These are phyloP conservation scores for Talaromyces sp. DNA, from an alignment of 2,329 filamentous ascomycete species.

Conservation along the genomic window DNA sequence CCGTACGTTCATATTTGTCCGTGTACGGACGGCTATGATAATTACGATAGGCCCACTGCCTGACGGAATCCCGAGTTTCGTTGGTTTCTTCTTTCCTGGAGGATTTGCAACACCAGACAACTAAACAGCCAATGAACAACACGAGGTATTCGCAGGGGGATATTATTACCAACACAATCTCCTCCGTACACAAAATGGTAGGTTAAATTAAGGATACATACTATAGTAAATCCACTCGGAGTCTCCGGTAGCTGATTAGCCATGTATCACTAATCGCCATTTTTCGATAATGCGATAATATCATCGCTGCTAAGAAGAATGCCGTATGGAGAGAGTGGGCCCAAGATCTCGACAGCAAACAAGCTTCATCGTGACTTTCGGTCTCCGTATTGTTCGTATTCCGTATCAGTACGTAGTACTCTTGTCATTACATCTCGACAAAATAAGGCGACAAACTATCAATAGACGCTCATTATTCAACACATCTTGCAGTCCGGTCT, in stretches of 20 bases:
- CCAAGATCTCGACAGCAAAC: not conserved
- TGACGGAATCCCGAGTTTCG: not conserved
- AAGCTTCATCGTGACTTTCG: constrained; percentile 9
- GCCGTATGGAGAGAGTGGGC: not conserved
- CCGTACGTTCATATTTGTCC: not conserved
- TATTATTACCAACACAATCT: not conserved
- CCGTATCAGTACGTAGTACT: not conserved
- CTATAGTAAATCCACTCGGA: not conserved
- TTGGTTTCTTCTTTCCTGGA: not conserved
- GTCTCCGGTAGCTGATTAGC: not conserved
- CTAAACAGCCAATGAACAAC: not conserved
- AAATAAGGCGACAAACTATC: not conserved
- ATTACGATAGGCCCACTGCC: not conserved
- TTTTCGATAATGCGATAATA: not conserved
- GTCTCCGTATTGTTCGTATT: constrained; percentile 6
- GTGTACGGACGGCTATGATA: not conserved
- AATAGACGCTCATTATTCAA: not conserved
- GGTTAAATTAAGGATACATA: not conserved
- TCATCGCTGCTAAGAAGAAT: not conserved
- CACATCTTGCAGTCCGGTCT: not conserved
- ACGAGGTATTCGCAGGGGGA: not conserved
- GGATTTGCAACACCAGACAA: constrained; percentile 1
- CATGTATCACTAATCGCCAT: not conserved
- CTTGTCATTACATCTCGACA: not conserved
- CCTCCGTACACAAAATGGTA: not conserved